Evolutionary conservation across 2,329 filamentous ascomycete genomes (phyloP).

Genomic region (Dactylellina sp.): DNA sequence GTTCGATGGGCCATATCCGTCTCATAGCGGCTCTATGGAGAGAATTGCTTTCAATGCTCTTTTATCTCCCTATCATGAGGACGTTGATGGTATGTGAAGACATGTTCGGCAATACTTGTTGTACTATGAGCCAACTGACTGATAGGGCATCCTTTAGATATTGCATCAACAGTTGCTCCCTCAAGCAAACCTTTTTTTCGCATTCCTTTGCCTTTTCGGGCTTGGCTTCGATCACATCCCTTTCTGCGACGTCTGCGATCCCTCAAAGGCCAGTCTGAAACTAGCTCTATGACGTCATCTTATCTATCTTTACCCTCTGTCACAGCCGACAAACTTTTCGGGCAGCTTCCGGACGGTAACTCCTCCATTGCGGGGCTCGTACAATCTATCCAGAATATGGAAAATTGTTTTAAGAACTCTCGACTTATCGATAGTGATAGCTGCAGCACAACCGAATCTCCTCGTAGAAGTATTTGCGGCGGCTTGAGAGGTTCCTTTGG

Average conservation of each 20-base stretch:
- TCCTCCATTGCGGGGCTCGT: constrained; percentile 14
- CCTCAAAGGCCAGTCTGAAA: constrained; percentile 21
- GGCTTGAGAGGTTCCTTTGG: constrained; percentile 25
- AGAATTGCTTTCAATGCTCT: constrained; percentile 40
- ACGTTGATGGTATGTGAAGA: constrained; percentile 29
- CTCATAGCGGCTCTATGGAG: constrained; percentile 46
- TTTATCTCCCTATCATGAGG: constrained; percentile 31
- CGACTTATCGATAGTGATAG: constrained; percentile 5
- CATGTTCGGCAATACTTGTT: not conserved
- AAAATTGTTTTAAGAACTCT: constrained; percentile 17
- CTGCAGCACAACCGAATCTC: constrained; percentile 15
- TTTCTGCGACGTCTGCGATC: constrained; percentile 34
- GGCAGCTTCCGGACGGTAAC: constrained; percentile 31
- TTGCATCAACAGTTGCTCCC: constrained; percentile 9
- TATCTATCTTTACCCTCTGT: constrained; percentile 18
- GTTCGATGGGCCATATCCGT: constrained; percentile 46
- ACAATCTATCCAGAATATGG: constrained; percentile 36
- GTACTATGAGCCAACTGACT: not conserved
- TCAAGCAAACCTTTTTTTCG: constrained; percentile 13
- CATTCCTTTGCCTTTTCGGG: constrained; percentile 18
- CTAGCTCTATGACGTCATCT: constrained; percentile 6
- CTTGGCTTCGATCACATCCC: constrained; percentile 38
- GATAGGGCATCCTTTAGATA: constrained; percentile 5
- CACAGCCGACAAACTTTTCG: constrained; percentile 28
- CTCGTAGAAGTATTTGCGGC: constrained; percentile 31